Percentiles rank a stretch among this genome's conserved stretches.
Conservation (phyloP, 2,329 filamentous ascomycete genomes). For the Zopfia rhizophila region DNA sequence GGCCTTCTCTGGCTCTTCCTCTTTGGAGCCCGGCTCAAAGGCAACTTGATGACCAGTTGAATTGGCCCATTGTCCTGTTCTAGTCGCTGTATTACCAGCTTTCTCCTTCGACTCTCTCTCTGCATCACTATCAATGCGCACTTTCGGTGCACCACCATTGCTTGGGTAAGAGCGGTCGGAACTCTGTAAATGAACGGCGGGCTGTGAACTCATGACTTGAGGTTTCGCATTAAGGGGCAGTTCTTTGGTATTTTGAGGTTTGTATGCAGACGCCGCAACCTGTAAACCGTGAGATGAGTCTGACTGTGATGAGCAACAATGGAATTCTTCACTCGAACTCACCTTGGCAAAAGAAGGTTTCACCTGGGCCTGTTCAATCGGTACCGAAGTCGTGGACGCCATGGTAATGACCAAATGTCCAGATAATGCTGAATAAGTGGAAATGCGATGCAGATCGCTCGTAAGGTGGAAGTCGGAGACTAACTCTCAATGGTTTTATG, state of each 20-base stretch:
- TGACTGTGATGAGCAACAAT: neutral
- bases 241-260: slow-evolving; percentile 41
- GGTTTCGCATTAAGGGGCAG: slow-evolving; percentile 33
- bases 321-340: slow-evolving; percentile 33
- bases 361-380: slow-evolving; percentile 42
- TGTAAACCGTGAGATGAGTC: slow-evolving; percentile 32
- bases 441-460: slow-evolving; percentile 18
- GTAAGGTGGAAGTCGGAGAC: slow-evolving; percentile 5
- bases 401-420: slow-evolving; percentile 29
- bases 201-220: slow-evolving; percentile 37
- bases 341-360: slow-evolving; percentile 84
- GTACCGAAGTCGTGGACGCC: slow-evolving; percentile 43
- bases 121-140: slow-evolving; percentile 23
- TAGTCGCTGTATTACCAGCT: slow-evolving; percentile 34
- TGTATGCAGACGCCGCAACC: slow-evolving; percentile 55
- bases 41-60: slow-evolving; percentile 31
- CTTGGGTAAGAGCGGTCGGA: slow-evolving; percentile 29
- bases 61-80: slow-evolving; percentile 37
- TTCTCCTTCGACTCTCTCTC: slow-evolving; percentile 28
- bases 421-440: slow-evolving; percentile 24
- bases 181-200: slow-evolving; percentile 31
- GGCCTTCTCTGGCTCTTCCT: slow-evolving; percentile 37
- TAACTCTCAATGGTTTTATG: slow-evolving; percentile 2
- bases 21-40: slow-evolving; percentile 58
- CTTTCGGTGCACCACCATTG: slow-evolving; percentile 30